These are phyloP conservation scores for Grigorovia transvaalensis DNA, from an alignment of 805 yeast species.

Conservation along the genomic window DNA sequence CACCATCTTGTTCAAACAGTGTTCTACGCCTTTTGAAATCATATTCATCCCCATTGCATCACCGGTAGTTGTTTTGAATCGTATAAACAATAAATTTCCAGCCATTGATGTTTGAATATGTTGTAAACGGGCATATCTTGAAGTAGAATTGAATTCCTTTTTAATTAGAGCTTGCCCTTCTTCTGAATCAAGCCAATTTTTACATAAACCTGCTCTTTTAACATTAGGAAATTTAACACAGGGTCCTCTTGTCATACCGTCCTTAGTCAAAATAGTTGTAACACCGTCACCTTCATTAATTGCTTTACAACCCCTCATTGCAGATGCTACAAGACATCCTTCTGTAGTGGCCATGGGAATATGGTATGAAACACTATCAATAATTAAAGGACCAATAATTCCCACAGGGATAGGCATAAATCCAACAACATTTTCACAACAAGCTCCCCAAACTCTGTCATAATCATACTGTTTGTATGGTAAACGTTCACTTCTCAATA, in stretches of 20 bases:
- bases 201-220: slow-evolving; percentile 85
- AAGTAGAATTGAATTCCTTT: slow-evolving; percentile 89
- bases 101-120: slow-evolving; percentile 89
- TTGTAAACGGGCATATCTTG: slow-evolving; percentile 92
- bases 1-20: slow-evolving; percentile 71
- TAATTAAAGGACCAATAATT: slow-evolving; percentile 90
- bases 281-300: slow-evolving; percentile 97
- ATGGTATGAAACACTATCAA: slow-evolving; percentile 81
- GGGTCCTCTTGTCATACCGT: slow-evolving; percentile 99
- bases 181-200: slow-evolving; percentile 89
- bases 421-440: slow-evolving; percentile 98
- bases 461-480: slow-evolving; percentile 84
- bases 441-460: slow-evolving; percentile 94
- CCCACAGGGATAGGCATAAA: slow-evolving; percentile 95
- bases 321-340: slow-evolving; percentile 96
- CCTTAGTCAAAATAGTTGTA: slow-evolving; percentile 79
- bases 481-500: slow-evolving; percentile 55
- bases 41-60: slow-evolving; percentile 99
- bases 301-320: slow-evolving; percentile 99
- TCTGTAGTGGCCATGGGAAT: slow-evolving; percentile 99
- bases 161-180: slow-evolving; percentile 80
- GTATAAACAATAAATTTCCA: slow-evolving; percentile 75
- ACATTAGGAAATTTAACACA: slow-evolving; percentile 83
- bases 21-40: slow-evolving; percentile 97
- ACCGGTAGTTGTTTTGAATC: slow-evolving; percentile 98